Conservation (phyloP, 2,329 filamentous ascomycete genomes). For the Lojkania enalia region DNA sequence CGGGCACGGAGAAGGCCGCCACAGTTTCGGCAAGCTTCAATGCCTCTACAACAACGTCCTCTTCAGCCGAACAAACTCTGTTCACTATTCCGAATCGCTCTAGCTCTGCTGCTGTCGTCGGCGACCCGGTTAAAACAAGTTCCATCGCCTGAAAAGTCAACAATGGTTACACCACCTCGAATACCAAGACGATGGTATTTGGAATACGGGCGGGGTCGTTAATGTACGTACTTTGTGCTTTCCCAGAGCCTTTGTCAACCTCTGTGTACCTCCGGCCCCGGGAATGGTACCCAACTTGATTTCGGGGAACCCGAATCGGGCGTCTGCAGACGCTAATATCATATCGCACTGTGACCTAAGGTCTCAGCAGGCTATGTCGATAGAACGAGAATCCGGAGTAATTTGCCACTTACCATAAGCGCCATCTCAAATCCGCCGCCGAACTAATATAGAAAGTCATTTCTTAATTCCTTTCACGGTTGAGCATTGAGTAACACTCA, state of each 20-base stretch:
- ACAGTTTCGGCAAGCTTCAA: conserved; percentile 46
- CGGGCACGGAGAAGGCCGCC: conserved; percentile 47
- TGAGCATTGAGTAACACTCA: conserved; percentile 15
- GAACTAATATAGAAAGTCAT: too few relatives aligned
- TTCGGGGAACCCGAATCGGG: conserved; percentile 94
- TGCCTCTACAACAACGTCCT: conserved; percentile 45
- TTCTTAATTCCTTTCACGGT: too few relatives aligned
- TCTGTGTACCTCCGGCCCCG: conserved; percentile 86
- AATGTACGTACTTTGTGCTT: conserved; percentile 39
- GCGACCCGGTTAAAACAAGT: conserved; percentile 48
- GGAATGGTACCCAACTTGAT: conserved; percentile 92
- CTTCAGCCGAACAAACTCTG: conserved; percentile 38
- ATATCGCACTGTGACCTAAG: conserved; percentile 65
- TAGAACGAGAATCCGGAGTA: conserved; percentile 51
- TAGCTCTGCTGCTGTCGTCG: conserved; percentile 44
- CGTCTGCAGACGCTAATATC: conserved; percentile 78
- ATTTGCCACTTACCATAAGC: conserved; percentile 67
- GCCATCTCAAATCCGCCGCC: conserved; percentile 94
- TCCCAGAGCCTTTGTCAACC: conserved; percentile 68
- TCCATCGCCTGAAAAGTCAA: conserved; percentile 47
- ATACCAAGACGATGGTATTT: conserved; percentile 5
- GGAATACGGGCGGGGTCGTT: conserved; percentile 12
- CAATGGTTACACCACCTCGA: conserved; percentile 1
- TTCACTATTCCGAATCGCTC: conserved; percentile 49
- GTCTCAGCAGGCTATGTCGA: conserved; percentile 2